phyloP scores from a whole-genome alignment of 1,139 yeast species.

The Suhomyces maxii region DNA sequence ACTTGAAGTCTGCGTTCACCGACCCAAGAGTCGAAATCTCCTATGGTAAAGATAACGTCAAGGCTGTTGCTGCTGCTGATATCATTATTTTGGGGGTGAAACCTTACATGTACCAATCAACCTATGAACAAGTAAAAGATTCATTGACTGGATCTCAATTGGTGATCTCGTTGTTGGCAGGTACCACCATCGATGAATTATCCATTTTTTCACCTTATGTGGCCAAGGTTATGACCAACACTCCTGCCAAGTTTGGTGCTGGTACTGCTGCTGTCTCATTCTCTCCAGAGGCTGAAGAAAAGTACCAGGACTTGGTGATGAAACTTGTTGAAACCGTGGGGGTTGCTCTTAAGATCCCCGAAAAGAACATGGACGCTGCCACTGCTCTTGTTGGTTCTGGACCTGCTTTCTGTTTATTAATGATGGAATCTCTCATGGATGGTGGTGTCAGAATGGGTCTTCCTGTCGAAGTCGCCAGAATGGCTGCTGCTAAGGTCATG shows the following conservation, averaged over 20 bases:
- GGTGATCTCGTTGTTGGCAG: slow-evolving; percentile 85
- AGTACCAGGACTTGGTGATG: slow-evolving; percentile 55
- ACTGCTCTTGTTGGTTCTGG: slow-evolving; percentile 96
- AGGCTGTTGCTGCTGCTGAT: slow-evolving; percentile 63
- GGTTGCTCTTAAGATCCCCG: slow-evolving; percentile 70
- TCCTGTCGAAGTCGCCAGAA: slow-evolving; percentile 79
- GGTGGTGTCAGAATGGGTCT: slow-evolving; percentile 96
- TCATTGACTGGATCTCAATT: slow-evolving; percentile 55
- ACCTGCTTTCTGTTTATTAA: slow-evolving; percentile 87
- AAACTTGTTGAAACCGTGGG: slow-evolving; percentile 67
- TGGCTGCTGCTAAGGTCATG: slow-evolving; percentile 93
- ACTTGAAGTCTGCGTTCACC: slow-evolving; percentile 41
- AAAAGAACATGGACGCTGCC: slow-evolving; percentile 94
- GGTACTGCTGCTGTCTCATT: slow-evolving; percentile 91
- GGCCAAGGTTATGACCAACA: slow-evolving; percentile 96
- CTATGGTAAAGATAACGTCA: slow-evolving; percentile 51
- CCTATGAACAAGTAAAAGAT: slow-evolving; percentile 47
- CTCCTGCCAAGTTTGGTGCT: slow-evolving; percentile 89
- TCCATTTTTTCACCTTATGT: slow-evolving; percentile 53
- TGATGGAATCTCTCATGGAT: slow-evolving; percentile 90
- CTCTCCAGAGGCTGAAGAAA: slow-evolving; percentile 47
- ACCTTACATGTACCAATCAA: slow-evolving; percentile 72
- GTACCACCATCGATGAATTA: slow-evolving; percentile 80
- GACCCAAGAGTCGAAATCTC: slow-evolving; percentile 48
- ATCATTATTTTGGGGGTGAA: slow-evolving; percentile 82